A percentile compares a stretch with the other conserved stretches of the same genome.
Conservation (phyloP, 306 rosid species). For the Fragaria ananassa region DNA sequence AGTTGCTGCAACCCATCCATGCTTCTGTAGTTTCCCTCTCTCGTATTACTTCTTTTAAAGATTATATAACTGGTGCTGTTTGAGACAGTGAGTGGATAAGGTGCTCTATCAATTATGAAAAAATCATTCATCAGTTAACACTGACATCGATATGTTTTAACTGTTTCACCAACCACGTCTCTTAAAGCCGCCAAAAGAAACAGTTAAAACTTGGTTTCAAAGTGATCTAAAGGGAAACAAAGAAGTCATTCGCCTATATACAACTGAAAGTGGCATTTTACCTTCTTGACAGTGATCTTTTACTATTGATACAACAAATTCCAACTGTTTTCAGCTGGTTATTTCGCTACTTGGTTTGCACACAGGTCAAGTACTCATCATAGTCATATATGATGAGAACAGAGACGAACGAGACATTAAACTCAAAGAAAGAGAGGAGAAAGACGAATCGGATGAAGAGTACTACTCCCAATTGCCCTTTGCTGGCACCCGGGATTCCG, state of each 20-base stretch:
- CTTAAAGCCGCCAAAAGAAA: not conserved
- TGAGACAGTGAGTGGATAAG: slow-evolving; percentile 14
- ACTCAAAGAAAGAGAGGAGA: too few species aligned
- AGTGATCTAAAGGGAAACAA: not conserved
- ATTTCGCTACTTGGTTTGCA: slow-evolving; percentile 7
- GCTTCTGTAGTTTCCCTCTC: not conserved
- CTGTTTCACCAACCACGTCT: not conserved
- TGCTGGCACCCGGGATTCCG: too few species aligned
- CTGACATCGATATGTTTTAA: not conserved
- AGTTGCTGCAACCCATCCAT: slow-evolving; percentile 56
- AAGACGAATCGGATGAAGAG: too few species aligned
- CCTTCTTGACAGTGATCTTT: not conserved
- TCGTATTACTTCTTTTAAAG: not conserved
- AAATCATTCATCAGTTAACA: not conserved
- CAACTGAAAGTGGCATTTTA: not conserved
- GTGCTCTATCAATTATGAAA: not conserved
- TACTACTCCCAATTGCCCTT: too few species aligned
- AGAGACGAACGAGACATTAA: too few species aligned
- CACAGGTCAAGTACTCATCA: not conserved
- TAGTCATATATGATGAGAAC: too few species aligned
- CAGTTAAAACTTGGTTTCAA: not conserved
- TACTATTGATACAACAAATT: not conserved
- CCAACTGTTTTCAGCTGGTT: not conserved
- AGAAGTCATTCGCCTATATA: not conserved
- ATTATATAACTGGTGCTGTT: not conserved